Conservation (phyloP, 192 early-diverging fungal species). For the Gonapodya sp. region DNA sequence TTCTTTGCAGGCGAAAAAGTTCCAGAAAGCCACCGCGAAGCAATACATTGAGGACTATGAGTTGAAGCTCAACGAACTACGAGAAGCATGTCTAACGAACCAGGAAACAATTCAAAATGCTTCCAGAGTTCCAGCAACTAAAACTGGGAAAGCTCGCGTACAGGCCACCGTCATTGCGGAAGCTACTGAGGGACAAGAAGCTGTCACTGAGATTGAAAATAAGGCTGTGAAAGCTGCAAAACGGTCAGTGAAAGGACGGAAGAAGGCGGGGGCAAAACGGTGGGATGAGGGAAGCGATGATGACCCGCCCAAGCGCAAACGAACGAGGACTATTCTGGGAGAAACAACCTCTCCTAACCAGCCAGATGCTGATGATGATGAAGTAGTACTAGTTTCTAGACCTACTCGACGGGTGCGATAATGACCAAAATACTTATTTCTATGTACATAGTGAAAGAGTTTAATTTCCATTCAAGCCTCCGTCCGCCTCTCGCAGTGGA, state of each 20-base stretch:
- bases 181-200: neutral
- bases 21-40: constrained; percentile 71
- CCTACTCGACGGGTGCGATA: neutral
- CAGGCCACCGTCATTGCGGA: neutral
- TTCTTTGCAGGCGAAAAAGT: constrained; percentile 46
- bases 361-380: no score
- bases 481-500: neutral
- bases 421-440: neutral
- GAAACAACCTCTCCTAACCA: neutral
- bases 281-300: neutral
- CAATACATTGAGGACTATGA: constrained; percentile 78
- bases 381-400: neutral
- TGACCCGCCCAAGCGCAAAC: neutral
- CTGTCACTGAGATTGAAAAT: constrained; percentile 7
- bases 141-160: neutral
- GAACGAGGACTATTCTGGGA: neutral
- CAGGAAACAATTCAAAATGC: constrained; percentile 24
- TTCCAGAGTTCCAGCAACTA: neutral
- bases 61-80: constrained; percentile 58
- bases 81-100: constrained; percentile 57
- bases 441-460: constrained; percentile 1
- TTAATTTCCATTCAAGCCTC: no score
- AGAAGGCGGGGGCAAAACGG: neutral
- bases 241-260: neutral
- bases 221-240: neutral